Evolutionary conservation across 768 basidiomycete genomes (phyloP), one percentile per base, ranked within the genome.

Genomic region (Lepiota venenata): DNA sequence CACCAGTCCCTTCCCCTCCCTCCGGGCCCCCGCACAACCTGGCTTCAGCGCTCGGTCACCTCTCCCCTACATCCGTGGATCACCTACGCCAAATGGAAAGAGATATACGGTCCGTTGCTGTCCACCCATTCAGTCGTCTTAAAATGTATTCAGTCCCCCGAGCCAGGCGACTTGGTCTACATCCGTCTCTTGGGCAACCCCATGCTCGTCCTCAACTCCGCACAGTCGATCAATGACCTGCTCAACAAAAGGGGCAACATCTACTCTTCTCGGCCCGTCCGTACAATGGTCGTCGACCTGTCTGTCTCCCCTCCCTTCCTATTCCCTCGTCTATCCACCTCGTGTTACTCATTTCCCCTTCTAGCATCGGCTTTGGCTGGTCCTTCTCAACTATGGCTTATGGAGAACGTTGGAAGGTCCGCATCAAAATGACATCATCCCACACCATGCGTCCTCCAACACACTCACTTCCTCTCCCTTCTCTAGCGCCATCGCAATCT

Each of bases 281-380:
- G 63, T 55, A 71, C 72, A 11, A 77, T 80, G 77, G 65, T 73
- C 6, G 69, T 69, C 21, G 73, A 78, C 32, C 57, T 78, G 77
- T 79, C 53, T 45, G 71, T 63, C 45, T 46, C 50, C 49, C 39
- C 52, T 16, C 15, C 22, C 22, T 18, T 40, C 8, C 22, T 7
- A 20, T 27, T 54, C 8, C 29, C 8, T 36, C 6, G 9, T 32
- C 32, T 32, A 8, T 32, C 32, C 32, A 32, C 29, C 15, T 25
- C 16, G 21, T 21, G 41, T n/a, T n/a, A 32, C 36, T 16, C 20
- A 39, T 52, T 39, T 54, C 45, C 25, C n/a, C 29, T 14, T 20
- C 10, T 52, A 78, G 77, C 42, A 75, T 79, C 58, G 78, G 78
- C 5, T 79, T 72, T 71, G 68, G 74, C 55, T 78, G 76, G 76